Evolutionary conservation across 2,329 filamentous ascomycete genomes (phyloP), one percentile per base, ranked within the genome.

Genomic region (Fusarium subtropicale): DNA sequence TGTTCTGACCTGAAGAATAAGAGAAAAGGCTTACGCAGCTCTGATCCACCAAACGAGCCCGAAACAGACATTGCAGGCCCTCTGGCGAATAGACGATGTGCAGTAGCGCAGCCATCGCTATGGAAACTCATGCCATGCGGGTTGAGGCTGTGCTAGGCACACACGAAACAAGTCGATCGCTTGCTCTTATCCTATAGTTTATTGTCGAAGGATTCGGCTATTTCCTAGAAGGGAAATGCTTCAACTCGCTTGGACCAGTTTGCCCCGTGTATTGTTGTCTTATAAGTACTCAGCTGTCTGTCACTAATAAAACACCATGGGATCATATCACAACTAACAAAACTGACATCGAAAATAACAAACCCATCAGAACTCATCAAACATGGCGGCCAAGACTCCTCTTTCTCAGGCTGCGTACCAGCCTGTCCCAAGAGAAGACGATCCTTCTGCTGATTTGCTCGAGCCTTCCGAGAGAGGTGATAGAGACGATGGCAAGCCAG

Each of bases 341-440:
- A 36, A 22, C 24, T 36, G 22, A 47, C 18, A 18, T 26, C 15
- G 16, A 52, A 52, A 31, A 33, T 31, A 55, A 28, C 33, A 26
- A 30, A 16, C 30, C 45, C 7, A 39, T 39, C 22, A 39, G 8
- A 39, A 42, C 24, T 30, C 34, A 56, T 30, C 22, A 51, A 53
- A 16, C 18, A 70, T 70, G 68, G 68, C 67, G 33, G 68, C 68
- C 51, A 70, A 70, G 41, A 59, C 36, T 13, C 53, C 63, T 20
- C 15, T 64, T 34, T 48, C 52, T 33, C 52, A 66, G 48, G 6
- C 47, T 34, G 45, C 44, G 13, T 71, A 71, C n/a, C 52, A 62
- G 54, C 54, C 65, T 54, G 64, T 66, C 13, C 68, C 71, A 2
- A 64, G 56, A 38, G 68, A 72, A 16, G 69, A 73, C 30, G 69